phyloP scores from a whole-genome alignment of 148 eudicot species.

The Rhododendron vialii region DNA sequence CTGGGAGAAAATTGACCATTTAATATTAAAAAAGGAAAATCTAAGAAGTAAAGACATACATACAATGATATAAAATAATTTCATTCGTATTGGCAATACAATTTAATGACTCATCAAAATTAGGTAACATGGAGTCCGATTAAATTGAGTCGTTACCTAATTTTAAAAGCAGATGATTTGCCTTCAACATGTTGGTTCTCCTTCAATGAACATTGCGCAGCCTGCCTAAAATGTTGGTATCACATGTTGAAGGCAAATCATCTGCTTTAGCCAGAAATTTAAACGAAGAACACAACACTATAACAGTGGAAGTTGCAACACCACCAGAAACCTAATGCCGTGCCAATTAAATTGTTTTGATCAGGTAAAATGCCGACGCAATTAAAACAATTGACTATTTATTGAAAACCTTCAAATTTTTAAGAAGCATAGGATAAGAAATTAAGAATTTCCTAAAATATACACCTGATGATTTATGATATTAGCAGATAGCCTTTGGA shows the following conservation, averaged over 20 bases:
- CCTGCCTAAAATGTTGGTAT: neutral
- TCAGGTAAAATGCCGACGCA: neutral
- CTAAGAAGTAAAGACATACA: neutral
- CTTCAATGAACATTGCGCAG: neutral
- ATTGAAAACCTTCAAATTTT: neutral
- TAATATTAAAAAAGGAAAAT: neutral
- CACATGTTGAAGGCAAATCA: neutral
- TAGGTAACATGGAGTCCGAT: neutral
- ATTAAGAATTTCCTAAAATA: neutral
- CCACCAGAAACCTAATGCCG: neutral
- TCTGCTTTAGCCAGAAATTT: neutral
- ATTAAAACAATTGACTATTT: neutral
- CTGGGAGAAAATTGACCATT: neutral
- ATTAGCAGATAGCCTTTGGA: conserved; percentile 90
- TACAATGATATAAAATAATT: neutral
- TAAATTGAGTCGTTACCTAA: too few species aligned
- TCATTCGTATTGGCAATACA: neutral
- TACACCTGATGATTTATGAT: conserved; percentile 92
- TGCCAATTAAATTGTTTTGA: neutral
- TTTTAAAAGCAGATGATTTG: too few species aligned
- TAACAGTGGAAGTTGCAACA: neutral
- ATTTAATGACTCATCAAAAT: neutral
- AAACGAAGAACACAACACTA: neutral
- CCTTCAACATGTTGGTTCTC: too few species aligned
- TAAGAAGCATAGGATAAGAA: neutral